Evolutionary conservation across 352 stramenopile genomes (phyloP), one percentile per base, ranked within the genome.

Genomic region (Proteromonas lacertae): DNA sequence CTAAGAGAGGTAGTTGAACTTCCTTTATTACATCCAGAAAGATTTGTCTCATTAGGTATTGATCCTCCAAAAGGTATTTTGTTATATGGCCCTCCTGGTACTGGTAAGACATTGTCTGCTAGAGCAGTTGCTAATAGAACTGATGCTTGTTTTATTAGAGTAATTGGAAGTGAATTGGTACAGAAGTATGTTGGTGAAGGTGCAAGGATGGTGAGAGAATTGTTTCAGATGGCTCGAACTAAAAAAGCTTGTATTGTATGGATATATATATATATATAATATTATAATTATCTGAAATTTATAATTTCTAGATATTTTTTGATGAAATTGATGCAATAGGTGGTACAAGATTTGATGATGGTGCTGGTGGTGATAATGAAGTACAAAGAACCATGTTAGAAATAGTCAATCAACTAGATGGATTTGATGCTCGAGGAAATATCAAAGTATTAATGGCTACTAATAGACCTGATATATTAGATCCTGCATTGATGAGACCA

Each of bases 181-280:
- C 87, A 99, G 52, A 96, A 94, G 51, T 99, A 96, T 55, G 80
- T 99, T 23, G 87, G 87, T 16, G 83, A 97, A 59, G 87, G 87
- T 38, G 83, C 86, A 10, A 64, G 84, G 28, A 95, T 96, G 79
- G 86, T 99, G 44, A 77, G 87, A 30, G 87, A 99, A 54, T 58
- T 97, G n/a, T 99, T 99, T 55, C 91, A 81, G 13, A 93, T 96
- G 80, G 87, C 86, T 13, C 70, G 82, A 24, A 86, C 71, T 41
- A 96, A 96, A 60, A 90, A 92, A 48, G 76, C 81, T 16, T 90
- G 69, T 47, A 87, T 89, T 38, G 63, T 46, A 38, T 16, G 7
- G 21, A 1, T 2, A 19, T 8, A 35, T n/a, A 31, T 31, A n/a
- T n/a, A 31, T n/a, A 13, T 13, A 13, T n/a, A 31, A n/a, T 36